Evolutionary conservation across 2,329 filamentous ascomycete genomes (phyloP), one percentile per base, ranked within the genome.

Genomic region (Penicillium sp.): DNA sequence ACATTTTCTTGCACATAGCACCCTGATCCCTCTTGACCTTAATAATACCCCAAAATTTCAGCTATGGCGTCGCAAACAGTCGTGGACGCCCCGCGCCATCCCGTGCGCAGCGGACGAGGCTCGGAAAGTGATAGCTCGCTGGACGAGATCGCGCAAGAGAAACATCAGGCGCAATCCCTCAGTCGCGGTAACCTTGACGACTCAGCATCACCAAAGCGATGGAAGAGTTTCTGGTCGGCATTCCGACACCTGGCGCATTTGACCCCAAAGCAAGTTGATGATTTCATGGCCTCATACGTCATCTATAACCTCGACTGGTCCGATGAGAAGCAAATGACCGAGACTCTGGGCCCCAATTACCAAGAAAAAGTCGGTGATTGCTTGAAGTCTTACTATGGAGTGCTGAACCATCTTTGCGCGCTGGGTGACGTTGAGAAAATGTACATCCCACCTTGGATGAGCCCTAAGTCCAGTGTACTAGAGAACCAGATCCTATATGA

Each of bases 231-330:
- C 55, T 71, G 77, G 67, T 72, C 70, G 47, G 75, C 80, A 4
- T 81, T 81, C 71, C 77, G 76, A 57, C 78, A 80, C 62, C 72
- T 83, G 40, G 71, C 72, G 55, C 72, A 79, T 59, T 69, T 83
- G 48, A 78, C 73, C 0, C 75, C 78, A 7, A 75, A 81, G 63
- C 70, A 83, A 56, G 79, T 83, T 3, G 77, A 81, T 50, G 79
- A 81, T 57, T 83, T 80, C 66, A 82, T 83, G 80, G 77, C 77
- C 2, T 82, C 80, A 5, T 83, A 83, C 56, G 74, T 81, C 62
- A 82, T 83, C 60, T 82, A 83, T 70, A 81, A 80, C 60, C 73
- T 82, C 1, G 80, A 83, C 67, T 83, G 80, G 80, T 78, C 74
- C 14, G 70, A 82, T 56, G 77, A 81, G 64, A 62, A 71, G 24